Evolutionary conservation across 257 asterid genomes (phyloP).

Genomic region (Ligustrum vulgare): DNA sequence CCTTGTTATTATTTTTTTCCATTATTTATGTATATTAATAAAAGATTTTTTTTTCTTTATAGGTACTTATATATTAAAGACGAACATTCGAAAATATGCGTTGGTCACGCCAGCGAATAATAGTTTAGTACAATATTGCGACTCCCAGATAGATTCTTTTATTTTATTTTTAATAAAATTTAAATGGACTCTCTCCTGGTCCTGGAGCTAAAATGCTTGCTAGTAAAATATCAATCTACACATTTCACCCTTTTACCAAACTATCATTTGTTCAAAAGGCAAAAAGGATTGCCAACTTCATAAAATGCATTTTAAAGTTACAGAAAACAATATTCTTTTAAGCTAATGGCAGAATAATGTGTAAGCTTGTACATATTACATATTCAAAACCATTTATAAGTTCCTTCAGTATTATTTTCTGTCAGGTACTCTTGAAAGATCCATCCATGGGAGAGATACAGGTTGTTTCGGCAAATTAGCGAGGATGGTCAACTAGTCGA

Average conservation of each 20-base stretch:
- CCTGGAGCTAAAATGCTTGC: background rate
- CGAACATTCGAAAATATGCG: too few species aligned
- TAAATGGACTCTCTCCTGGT: too few species aligned
- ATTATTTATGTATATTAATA: too few species aligned
- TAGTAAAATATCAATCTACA: background rate
- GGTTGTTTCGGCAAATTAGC: slow-evolving; percentile 59
- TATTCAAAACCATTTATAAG: background rate
- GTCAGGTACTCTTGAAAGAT: background rate
- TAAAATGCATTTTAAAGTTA: background rate
- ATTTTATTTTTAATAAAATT: too few species aligned
- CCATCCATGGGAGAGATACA: slow-evolving; percentile 13
- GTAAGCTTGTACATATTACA: background rate
- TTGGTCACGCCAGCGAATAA: too few species aligned
- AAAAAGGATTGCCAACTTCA: background rate
- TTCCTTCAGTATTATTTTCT: background rate
- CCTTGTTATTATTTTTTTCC: background rate
- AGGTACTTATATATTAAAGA: too few species aligned
- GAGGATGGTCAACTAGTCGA: slow-evolving; percentile 35
- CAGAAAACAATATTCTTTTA: background rate
- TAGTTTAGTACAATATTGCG: too few species aligned
- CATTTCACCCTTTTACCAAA: background rate
- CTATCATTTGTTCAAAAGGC: background rate
- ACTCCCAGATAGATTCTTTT: too few species aligned
- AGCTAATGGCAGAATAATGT: background rate
- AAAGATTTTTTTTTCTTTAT: too few species aligned